A percentile compares a stretch with the other conserved stretches of the same genome.
These are phyloP conservation scores for Epichloe amarillans DNA, from an alignment of 2,329 filamentous ascomycete species.

Conservation along the genomic window DNA sequence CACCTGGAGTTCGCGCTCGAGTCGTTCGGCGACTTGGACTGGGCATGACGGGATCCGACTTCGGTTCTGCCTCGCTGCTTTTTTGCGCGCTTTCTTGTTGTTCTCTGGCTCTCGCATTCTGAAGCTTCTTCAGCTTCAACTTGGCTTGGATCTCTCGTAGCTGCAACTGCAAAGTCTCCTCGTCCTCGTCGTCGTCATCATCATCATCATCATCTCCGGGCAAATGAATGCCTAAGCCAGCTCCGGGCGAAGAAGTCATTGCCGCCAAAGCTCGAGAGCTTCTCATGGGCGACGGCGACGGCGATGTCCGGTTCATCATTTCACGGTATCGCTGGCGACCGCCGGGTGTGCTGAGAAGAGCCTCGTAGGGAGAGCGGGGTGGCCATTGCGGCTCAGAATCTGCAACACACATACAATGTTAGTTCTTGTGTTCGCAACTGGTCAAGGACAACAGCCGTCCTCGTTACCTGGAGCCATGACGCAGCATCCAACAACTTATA, in stretches of 20 bases:
- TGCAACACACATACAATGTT: slow-evolving; percentile 7
- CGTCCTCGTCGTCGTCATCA: slow-evolving; percentile 44
- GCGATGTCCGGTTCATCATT: slow-evolving; percentile 51
- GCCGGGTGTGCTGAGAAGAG: slow-evolving; percentile 54
- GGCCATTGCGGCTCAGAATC: slow-evolving; percentile 47
- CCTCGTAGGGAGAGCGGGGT: slow-evolving; percentile 52
- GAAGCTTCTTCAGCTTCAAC: slow-evolving; percentile 74
- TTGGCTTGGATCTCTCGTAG: slow-evolving; percentile 80
- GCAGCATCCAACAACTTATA: neutral
- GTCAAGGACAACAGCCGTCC: neutral
- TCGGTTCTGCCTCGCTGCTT: slow-evolving; percentile 9
- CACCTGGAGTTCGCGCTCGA: slow-evolving; percentile 15
- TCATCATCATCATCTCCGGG: slow-evolving; percentile 15
- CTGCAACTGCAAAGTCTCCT: slow-evolving; percentile 78
- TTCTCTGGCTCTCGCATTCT: slow-evolving; percentile 34
- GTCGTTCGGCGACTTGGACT: slow-evolving; percentile 10
- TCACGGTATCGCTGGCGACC: slow-evolving; percentile 65
- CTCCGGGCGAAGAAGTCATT: slow-evolving; percentile 6
- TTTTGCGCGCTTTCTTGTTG: slow-evolving; percentile 9
- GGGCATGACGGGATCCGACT: slow-evolving; percentile 11
- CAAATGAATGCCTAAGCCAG: slow-evolving; percentile 22
- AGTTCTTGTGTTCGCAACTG: neutral
- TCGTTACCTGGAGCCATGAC: slow-evolving; percentile 9
- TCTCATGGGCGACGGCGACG: slow-evolving; percentile 49
- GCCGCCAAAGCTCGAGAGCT: slow-evolving; percentile 9